Evolutionary conservation across 805 yeast genomes (phyloP).

Genomic region (Zygosaccharomyces pseudorouxii): DNA sequence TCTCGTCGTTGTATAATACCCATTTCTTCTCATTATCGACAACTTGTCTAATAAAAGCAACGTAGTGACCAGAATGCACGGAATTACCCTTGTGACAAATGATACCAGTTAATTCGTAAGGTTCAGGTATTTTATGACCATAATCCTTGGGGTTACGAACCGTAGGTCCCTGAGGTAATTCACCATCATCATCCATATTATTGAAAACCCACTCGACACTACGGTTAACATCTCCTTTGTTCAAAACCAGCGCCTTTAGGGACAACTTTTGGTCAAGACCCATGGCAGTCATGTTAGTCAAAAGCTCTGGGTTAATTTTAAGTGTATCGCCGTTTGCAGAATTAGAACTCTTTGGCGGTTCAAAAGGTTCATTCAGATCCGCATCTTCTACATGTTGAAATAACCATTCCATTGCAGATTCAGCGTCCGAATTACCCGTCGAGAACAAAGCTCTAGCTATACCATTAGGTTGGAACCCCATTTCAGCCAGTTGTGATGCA

Average conservation of each 20-base stretch:
- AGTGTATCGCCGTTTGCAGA: neutral
- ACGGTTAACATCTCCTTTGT: slow-evolving; percentile 57
- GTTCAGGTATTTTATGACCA: slow-evolving; percentile 16
- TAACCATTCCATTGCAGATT: slow-evolving; percentile 85
- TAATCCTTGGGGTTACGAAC: neutral
- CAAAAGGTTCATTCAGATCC: slow-evolving; percentile 64
- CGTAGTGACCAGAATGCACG: slow-evolving; percentile 90
- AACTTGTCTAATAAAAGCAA: slow-evolving; percentile 56
- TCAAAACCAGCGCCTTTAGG: slow-evolving; percentile 63
- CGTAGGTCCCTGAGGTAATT: slow-evolving; percentile 32
- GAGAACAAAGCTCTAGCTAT: slow-evolving; percentile 61
- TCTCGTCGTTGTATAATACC: slow-evolving; percentile 87
- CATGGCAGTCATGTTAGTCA: slow-evolving; percentile 47
- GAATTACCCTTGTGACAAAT: slow-evolving; percentile 88
- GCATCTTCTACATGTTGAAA: slow-evolving; percentile 85
- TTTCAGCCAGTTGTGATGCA: slow-evolving; percentile 52
- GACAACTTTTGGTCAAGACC: slow-evolving; percentile 69
- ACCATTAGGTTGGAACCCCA: slow-evolving; percentile 83
- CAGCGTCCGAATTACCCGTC: slow-evolving; percentile 62
- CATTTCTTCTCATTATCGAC: slow-evolving; percentile 44
- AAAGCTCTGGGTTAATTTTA: slow-evolving; percentile 24
- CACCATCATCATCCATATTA: slow-evolving; percentile 76
- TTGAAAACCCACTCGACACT: slow-evolving; percentile 90
- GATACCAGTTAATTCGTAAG: slow-evolving; percentile 49
- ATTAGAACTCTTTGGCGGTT: slow-evolving; percentile 23